phyloP scores from a whole-genome alignment of 306 rosid species.

The Fragaria iinumae region DNA sequence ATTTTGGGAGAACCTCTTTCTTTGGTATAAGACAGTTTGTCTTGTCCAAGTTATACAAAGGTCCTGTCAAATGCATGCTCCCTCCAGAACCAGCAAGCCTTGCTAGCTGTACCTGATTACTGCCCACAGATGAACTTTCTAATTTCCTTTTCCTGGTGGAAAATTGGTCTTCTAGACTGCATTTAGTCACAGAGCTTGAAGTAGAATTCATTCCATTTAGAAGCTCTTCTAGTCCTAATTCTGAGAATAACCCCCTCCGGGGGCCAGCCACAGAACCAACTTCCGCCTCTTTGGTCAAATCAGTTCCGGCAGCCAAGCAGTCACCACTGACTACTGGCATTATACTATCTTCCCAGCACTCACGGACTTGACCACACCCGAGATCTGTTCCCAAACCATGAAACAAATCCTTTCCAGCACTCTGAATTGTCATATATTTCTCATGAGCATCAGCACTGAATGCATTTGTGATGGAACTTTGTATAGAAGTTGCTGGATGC shows the following conservation, averaged over 20 bases:
- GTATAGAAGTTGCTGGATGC: slow-evolving; percentile 26
- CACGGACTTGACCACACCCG: slow-evolving; percentile 28
- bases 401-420: slow-evolving; percentile 30
- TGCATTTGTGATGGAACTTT: slow-evolving; percentile 28
- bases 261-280: slow-evolving; percentile 30
- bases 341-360: slow-evolving; percentile 43
- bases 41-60: slow-evolving; percentile 32
- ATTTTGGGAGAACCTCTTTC: slow-evolving; percentile 50
- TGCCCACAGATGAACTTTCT: slow-evolving; percentile 39
- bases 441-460: slow-evolving; percentile 32
- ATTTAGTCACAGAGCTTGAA: slow-evolving; percentile 36
- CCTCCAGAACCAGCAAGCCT: slow-evolving; percentile 29
- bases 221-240: slow-evolving; percentile 64
- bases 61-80: slow-evolving; percentile 30
- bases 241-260: slow-evolving; percentile 60
- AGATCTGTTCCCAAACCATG: slow-evolving; percentile 39
- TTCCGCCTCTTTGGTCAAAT: slow-evolving; percentile 43
- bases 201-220: slow-evolving; percentile 43
- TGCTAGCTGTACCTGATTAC: slow-evolving; percentile 32
- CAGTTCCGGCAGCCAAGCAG: slow-evolving; percentile 24
- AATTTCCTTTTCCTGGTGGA: slow-evolving; percentile 38
- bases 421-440: slow-evolving; percentile 25
- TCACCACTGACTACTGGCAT: slow-evolving; percentile 36
- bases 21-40: slow-evolving; percentile 30
- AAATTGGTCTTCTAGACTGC: slow-evolving; percentile 40